Conservation (phyloP, 2,329 filamentous ascomycete species). For the Colletotrichum sansevieriae region DNA sequence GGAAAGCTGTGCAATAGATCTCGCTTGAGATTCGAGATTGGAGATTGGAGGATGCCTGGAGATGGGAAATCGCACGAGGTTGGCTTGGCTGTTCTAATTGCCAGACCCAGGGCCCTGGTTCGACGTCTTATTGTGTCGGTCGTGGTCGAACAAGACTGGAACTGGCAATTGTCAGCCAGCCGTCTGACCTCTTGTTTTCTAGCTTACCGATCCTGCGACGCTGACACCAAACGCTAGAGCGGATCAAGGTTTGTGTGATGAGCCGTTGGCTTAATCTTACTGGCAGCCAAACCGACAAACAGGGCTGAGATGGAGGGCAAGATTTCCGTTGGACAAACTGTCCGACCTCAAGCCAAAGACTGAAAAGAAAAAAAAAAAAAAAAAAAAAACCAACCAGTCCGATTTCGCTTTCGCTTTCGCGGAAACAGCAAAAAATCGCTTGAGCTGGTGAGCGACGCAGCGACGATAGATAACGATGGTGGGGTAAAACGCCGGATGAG, state of each 20-base stretch:
- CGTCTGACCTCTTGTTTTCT: not conserved
- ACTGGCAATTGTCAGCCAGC: conserved; percentile 15
- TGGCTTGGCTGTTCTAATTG: conserved; percentile 17
- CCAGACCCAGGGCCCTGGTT: conserved; percentile 11
- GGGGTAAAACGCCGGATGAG: not conserved
- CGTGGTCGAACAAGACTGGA: conserved; percentile 6
- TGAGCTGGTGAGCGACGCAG: conserved; percentile 5
- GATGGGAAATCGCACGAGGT: conserved; percentile 25
- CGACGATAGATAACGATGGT: not conserved
- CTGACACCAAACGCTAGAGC: conserved; percentile 18
- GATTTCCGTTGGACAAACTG: conserved; percentile 7
- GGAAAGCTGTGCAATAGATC: conserved; percentile 24
- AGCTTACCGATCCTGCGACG: conserved; percentile 24
- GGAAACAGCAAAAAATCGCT: not conserved
- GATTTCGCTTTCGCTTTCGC: conserved; percentile 33
- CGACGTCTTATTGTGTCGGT: not conserved
- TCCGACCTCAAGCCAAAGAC: conserved; percentile 1
- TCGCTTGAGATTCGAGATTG: conserved; percentile 25
- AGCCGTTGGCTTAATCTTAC: conserved; percentile 8
- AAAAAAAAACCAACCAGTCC: not conserved
- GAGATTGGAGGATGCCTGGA: conserved; percentile 29
- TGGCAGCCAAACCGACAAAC: conserved; percentile 13
- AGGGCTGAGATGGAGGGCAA: conserved; percentile 17
- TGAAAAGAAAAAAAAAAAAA: not conserved
- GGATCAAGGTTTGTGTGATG: conserved; percentile 10